phyloP scores from a whole-genome alignment of 2,329 filamentous ascomycete species.

The Hypoxylon sp. region DNA sequence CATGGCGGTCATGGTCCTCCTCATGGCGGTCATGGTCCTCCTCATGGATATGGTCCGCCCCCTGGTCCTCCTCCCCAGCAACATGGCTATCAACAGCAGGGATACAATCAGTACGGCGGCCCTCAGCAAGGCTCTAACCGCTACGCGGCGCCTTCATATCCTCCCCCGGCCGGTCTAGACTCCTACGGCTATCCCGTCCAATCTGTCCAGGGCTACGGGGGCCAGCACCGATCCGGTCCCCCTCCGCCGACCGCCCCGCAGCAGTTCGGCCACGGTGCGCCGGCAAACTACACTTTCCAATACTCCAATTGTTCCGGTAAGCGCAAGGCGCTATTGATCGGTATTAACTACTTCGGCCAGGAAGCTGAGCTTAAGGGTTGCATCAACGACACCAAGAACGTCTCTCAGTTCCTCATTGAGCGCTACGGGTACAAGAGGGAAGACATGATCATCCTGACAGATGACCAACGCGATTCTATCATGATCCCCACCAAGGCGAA shows the following conservation, averaged over 20 bases:
- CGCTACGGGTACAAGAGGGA: conserved; percentile 78
- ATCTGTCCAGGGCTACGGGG: conserved; percentile 47
- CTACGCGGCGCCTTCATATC: conserved; percentile 48
- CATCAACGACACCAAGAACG: conserved; percentile 84
- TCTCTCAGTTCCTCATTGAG: conserved; percentile 76
- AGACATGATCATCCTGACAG: conserved; percentile 83
- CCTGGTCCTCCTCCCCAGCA: conserved; percentile 47
- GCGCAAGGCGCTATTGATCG: conserved; percentile 80
- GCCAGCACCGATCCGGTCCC: conserved; percentile 50
- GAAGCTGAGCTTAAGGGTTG: conserved; percentile 78
- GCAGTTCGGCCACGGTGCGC: conserved; percentile 75
- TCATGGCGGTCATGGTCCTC: conserved; percentile 46
- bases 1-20: conserved; percentile 48
- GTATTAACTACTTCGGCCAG: conserved; percentile 84
- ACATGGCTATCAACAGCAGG: conserved; percentile 44
- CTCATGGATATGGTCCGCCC: conserved; percentile 51
- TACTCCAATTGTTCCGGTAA: conserved; percentile 80
- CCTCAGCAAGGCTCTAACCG: conserved; percentile 37
- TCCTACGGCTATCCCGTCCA: conserved; percentile 60
- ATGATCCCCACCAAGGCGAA: conserved; percentile 81
- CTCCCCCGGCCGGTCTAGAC: conserved; percentile 59
- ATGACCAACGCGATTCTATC: conserved; percentile 77
- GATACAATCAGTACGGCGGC: conserved; percentile 50
- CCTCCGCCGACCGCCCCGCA: conserved; percentile 64
- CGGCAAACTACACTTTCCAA: conserved; percentile 76